Conservation (phyloP, 306 rosid species). For the Comarum palustre region DNA sequence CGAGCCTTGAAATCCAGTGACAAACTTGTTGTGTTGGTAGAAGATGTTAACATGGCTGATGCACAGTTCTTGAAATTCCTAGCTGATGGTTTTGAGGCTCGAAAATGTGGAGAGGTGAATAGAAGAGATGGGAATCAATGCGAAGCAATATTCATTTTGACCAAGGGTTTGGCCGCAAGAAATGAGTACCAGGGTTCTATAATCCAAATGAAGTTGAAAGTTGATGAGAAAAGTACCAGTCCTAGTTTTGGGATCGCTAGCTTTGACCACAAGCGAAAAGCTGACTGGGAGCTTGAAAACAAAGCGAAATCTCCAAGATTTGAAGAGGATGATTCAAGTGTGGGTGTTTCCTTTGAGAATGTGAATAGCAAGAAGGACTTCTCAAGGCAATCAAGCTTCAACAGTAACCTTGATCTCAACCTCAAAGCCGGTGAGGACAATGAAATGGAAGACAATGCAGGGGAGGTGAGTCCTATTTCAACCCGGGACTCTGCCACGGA, state of each 20-base stretch:
- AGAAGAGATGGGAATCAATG: conserved; percentile 28
- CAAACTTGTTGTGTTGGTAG: conserved; percentile 63
- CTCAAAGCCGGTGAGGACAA: conserved; percentile 50
- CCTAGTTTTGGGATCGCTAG: conserved; percentile 36
- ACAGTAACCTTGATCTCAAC: conserved; percentile 68
- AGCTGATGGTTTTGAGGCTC: conserved; percentile 49
- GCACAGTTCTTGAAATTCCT: conserved; percentile 56
- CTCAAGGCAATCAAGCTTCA: conserved; percentile 72
- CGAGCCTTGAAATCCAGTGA: conserved; percentile 51
- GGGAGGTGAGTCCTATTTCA: conserved; percentile 44
- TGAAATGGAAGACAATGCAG: conserved; percentile 36
- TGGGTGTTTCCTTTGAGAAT: conserved; percentile 26
- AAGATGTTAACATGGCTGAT: conserved; percentile 66
- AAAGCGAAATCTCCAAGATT: conserved; percentile 50
- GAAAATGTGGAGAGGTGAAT: conserved; percentile 47
- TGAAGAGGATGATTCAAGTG: conserved; percentile 34
- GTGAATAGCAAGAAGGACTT: conserved; percentile 35
- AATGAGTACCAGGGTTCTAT: conserved; percentile 40
- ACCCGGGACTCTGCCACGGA: conserved; percentile 49
- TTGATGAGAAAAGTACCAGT: conserved; percentile 33
- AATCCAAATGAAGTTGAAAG: conserved; percentile 55
- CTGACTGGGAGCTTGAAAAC: conserved; percentile 54
- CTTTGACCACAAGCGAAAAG: conserved; percentile 59
- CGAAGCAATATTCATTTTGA: conserved; percentile 54
- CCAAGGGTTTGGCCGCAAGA: conserved; percentile 38